Base-by-base conservation (phyloP, 257 asterid species). In the Plantago elongata region DNA sequence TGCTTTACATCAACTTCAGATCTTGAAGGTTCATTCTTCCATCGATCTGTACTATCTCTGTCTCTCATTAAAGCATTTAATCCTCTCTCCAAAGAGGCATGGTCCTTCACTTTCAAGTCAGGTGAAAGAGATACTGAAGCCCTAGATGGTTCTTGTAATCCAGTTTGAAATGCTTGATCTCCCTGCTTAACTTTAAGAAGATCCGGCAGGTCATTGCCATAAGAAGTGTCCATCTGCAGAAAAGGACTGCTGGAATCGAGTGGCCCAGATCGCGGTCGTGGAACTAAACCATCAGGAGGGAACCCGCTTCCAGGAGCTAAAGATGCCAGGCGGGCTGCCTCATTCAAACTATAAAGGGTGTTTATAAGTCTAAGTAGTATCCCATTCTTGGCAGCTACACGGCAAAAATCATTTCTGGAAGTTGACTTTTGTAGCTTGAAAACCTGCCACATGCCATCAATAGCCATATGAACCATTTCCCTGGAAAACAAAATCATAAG, bases 371-470 rank as follows among this genome's bases (percentile, higher is more conserved):
- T 80, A 60, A 83, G 94, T 64, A 93, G 65, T 73, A 93, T 87
- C 67, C 99, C 99, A 67, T 81, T 85, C 79, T 85, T 93, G 70
- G 97, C 94, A 65, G 99, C 87, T 76, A 89, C 82, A 65, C 95
- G 94, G 67, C 94, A 87, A 74, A 93, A 93, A 83, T 87, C 96
- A 81, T 85, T 89, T 77, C 95, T 84, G 50, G 95, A 79, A 70
- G 97, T 85, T 29, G 94, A 87, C 62, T 88, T 86, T 77, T 87
- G 99, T 77, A 93, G 97, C 84, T 89, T 93, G 84, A 93, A 87
- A 61, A 93, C 91, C 83, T 93, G 97, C 99, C 97, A 93, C 95
- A 87, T 87, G 78, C 95, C 97, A 83, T 93, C 99, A 62, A 93
- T 89, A 74, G 99, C 97, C 81, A 93, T 84, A 79, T 89, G 99